Base-by-base conservation (phyloP, 192 early-diverging fungal species). In the Martensiomyces pterosporus region DNA sequence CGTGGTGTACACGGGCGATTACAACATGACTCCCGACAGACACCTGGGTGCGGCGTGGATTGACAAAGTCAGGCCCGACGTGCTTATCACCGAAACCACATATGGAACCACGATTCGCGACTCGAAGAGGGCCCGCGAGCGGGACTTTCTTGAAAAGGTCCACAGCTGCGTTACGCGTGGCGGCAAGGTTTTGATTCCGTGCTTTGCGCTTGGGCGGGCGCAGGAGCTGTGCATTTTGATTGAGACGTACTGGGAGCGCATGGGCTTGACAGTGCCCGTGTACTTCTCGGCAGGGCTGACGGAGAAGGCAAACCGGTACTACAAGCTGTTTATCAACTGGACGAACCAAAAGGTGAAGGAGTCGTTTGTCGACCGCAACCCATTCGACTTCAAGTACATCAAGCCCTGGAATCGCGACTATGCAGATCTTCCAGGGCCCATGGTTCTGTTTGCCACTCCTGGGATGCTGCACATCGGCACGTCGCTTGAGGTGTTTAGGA, bases 401-500 rank as follows among this genome's bases (percentile, higher is more conserved):
- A 83, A 88, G 44, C 70, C 88, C 2, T 96, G 87, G 85, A 81
- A 88, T 39, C 76, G 76, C 8, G 68, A 74, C 6, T 84, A 78
- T 43, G 75, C 79, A 0, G 88, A 91, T 40, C 53, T 82, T n/a
- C 87, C 89, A 0, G 92, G 90, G 15, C 85, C 93, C 0, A 90
- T 93, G 87, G 94, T 99, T 6, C 61, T 96, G 19, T 97, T 99
- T 82, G 92, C 96, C 2, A 88, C 91, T 0, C 96, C 96, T 2
- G 96, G 96, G 9, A 99, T 99, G 96, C 77, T 99, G n/a, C 90
- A 99, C 62, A 83, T 86, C 23, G 96, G 96, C 16, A 94, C 87
- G 7, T 92, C 91, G 0, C 76, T 99, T n/a, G 84, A 89, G 34
- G 84, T 96, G 2, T 97, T 99, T 64, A 88, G 87, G 50, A 96